phyloP scores from a whole-genome alignment of 164 flowering plant species.

The Umbilicus rupestris region DNA sequence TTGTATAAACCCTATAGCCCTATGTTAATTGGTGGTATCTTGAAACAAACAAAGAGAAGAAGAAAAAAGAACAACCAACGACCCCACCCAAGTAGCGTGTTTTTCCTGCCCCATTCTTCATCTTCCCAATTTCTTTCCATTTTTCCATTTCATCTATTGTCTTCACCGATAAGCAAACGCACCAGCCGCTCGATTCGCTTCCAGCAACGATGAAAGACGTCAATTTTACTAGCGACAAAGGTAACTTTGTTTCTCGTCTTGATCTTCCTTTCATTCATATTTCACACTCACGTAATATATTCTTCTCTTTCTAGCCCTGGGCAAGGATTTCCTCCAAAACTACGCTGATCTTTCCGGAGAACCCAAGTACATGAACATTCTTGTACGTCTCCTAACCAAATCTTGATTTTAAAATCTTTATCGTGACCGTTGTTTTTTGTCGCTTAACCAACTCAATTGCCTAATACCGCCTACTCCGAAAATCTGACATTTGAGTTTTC shows the following conservation, averaged over 20 bases:
- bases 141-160: neutral
- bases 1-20: no score
- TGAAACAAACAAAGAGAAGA: no score
- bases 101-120: neutral
- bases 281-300: neutral
- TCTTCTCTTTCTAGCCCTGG: slow-evolving; percentile 32
- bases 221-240: slow-evolving; percentile 44
- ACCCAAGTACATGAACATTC: slow-evolving; percentile 70
- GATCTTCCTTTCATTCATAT: neutral
- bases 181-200: neutral
- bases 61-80: no score
- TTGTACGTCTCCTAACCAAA: slow-evolving; percentile 36
- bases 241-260: slow-evolving; percentile 18
- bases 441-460: no score
- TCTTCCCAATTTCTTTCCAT: neutral
- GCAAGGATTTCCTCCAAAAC: slow-evolving; percentile 69
- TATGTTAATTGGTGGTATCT: no score
- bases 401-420: neutral
- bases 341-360: slow-evolving; percentile 73
- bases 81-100: neutral
- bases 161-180: neutral
- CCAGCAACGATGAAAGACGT: slow-evolving; percentile 34
- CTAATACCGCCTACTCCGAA: no score
- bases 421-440: no score
- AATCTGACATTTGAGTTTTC: no score